Conservation (phyloP, 176 grass and related monocot species). For the Ensete ventricosum region DNA sequence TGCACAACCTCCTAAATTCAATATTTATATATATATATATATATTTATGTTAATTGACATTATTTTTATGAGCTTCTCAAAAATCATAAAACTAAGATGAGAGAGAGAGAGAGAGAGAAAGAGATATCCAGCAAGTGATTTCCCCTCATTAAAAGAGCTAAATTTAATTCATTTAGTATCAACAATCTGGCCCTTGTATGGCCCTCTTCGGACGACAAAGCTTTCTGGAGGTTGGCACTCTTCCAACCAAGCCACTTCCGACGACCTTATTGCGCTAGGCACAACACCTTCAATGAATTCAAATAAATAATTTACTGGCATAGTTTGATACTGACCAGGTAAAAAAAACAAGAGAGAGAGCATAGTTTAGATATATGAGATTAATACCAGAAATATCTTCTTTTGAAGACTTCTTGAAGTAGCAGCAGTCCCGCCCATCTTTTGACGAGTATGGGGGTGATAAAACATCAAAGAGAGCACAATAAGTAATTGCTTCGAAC, state of each 20-base stretch:
- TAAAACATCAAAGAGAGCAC: slow-evolving; percentile 86
- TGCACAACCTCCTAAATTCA: neutral
- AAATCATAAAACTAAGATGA: neutral
- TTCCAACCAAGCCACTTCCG: slow-evolving; percentile 80
- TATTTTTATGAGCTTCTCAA: neutral
- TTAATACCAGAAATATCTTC: slow-evolving; percentile 39
- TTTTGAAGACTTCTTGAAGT: slow-evolving; percentile 46
- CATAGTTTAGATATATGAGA: no score
- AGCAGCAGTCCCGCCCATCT: slow-evolving; percentile 77
- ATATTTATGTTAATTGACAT: neutral
- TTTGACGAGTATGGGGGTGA: slow-evolving; percentile 82
- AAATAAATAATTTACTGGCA: neutral
- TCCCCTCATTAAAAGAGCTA: neutral
- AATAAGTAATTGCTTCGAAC: slow-evolving; percentile 84
- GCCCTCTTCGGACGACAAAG: slow-evolving; percentile 79
- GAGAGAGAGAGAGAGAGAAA: neutral
- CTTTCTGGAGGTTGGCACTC: slow-evolving; percentile 74
- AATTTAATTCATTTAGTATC: neutral
- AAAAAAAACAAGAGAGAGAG: no score
- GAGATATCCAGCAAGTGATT: neutral
- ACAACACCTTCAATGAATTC: slow-evolving; percentile 32
- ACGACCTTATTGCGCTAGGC: slow-evolving; percentile 38
- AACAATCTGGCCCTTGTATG: slow-evolving; percentile 57
- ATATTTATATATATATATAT: no score
- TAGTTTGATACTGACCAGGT: no score